These are phyloP conservation scores for Mycothermus thermophilus DNA, from an alignment of 495 filamentous ascomycete genomes.

Conservation along the genomic window DNA sequence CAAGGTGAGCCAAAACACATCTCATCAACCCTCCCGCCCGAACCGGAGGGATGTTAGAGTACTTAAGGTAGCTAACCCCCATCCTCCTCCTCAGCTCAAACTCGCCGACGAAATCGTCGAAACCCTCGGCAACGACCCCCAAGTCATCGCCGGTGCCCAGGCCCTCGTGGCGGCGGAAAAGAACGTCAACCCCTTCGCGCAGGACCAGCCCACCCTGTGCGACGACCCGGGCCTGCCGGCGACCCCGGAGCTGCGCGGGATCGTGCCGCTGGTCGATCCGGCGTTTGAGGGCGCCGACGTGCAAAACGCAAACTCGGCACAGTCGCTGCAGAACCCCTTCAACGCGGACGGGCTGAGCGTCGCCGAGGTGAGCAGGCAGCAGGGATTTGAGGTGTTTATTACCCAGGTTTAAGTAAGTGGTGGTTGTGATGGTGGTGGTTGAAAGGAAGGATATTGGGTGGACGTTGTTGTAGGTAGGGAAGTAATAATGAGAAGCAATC, in stretches of 20 bases:
- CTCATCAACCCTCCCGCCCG: background rate
- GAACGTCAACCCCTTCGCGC: conserved; percentile 51
- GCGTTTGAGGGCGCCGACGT: conserved; percentile 37
- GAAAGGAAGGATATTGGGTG: too few relatives aligned
- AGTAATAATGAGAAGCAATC: too few relatives aligned
- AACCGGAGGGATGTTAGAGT: too few relatives aligned
- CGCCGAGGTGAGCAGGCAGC: conserved; percentile 36
- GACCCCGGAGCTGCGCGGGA: conserved; percentile 40
- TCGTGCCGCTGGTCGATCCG: conserved; percentile 47
- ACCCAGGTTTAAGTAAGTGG: conserved; percentile 15
- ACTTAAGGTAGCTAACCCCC: conserved; percentile 1
- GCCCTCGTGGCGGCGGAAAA: conserved; percentile 52
- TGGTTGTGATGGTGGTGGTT: too few relatives aligned
- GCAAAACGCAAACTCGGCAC: conserved; percentile 40
- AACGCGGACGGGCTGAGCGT: conserved; percentile 37
- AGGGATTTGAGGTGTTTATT: conserved; percentile 44
- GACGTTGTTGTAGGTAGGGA: too few relatives aligned
- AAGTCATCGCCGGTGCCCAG: conserved; percentile 42
- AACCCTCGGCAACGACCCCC: conserved; percentile 35
- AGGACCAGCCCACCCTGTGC: conserved; percentile 43
- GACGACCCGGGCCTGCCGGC: conserved; percentile 40
- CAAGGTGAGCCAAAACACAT: conserved; percentile 24
- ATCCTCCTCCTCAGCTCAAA: conserved; percentile 34
- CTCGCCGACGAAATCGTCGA: conserved; percentile 44
- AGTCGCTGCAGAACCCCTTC: conserved; percentile 33